phyloP scores from a whole-genome alignment of 2,329 filamentous ascomycete species.

The Fusarium coffeatum region DNA sequence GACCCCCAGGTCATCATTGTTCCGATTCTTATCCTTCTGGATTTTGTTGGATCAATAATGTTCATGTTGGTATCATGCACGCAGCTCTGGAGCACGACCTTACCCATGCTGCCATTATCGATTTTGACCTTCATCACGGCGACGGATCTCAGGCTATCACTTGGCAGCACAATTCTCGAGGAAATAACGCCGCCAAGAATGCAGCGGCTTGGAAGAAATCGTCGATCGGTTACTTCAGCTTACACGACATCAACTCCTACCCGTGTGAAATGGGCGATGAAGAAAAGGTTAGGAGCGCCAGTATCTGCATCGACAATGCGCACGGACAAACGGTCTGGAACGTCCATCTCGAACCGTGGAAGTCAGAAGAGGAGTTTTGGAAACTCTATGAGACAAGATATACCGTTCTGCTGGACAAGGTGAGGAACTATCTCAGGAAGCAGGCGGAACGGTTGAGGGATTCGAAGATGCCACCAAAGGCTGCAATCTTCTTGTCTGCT shows the following conservation, averaged over 20 bases:
- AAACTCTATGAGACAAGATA: conserved; percentile 85
- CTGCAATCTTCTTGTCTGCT: conserved; percentile 93
- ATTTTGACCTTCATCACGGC: conserved; percentile 92
- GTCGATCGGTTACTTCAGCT: conserved; percentile 92
- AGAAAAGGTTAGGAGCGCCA: conserved; percentile 93
- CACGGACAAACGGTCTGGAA: conserved; percentile 98
- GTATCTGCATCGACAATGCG: conserved; percentile 91
- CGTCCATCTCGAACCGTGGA: conserved; percentile 91
- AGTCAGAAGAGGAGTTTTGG: conserved; percentile 88
- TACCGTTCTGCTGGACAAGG: conserved; percentile 80
- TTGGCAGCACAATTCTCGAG: conserved; percentile 87
- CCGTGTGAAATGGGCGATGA: conserved; percentile 95
- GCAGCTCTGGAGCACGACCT: conserved; percentile 84
- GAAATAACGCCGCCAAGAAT: conserved; percentile 72
- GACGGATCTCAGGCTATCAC: conserved; percentile 96
- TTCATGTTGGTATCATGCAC: conserved; percentile 95
- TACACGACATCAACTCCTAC: conserved; percentile 99
- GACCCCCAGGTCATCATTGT: conserved; percentile 96
- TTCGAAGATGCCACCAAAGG: conserved; percentile 74
- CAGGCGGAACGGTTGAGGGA: conserved; percentile 75
- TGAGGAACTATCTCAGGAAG: conserved; percentile 77
- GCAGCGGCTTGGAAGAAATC: conserved; percentile 82
- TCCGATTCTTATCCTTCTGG: conserved; percentile 89
- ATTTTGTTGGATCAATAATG: conserved; percentile 99
- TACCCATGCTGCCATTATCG: conserved; percentile 93